Base-by-base conservation (phyloP, 208 protist species). In the Acanthamoeba culbertsoni region DNA sequence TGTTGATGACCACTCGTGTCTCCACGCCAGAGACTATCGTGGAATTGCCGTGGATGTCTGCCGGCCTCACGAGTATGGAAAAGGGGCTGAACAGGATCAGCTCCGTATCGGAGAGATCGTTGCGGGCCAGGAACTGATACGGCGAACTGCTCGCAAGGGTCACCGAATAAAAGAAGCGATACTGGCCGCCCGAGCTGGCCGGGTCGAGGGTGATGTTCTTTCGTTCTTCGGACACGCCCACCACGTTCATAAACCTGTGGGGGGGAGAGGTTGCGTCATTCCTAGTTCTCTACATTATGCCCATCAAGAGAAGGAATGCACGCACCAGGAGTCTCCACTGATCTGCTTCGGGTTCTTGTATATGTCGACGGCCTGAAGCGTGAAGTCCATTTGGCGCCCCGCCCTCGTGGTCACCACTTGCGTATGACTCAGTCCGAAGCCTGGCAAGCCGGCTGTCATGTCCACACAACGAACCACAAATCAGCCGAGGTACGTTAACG, bases 331-430 rank as follows among this genome's bases (percentile, higher is more conserved):
- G 35, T 77, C 65, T 14, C 65, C 65, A 43, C 31, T 18, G 18
- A 77, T n/a, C 14, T 31, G 65, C 65, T 77, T 77, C n/a, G 65
- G 43, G 28, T 88, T 88, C 37, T 88, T 88, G 77, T 88, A 88
- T 12, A 88, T 88, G 57, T 88, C 77, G 16, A 88, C 46, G 14
- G 77, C 77, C 37, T 88, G 77, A 33, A 88, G 14, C 31, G 20
- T 46, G 16, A 88, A 88, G 43, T 88, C 20, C 57, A 20, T 46
- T 14, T 59, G 20, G 12, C 20, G 20, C 20, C 77, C 77, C 14
- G 77, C 77, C 28, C 31, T 14, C 14, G 51, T 59, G 14, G 16
- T 14, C 51, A 59, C 51, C 51, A 23, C 23, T 59, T 59, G 51
- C 16, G 23, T 59, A 23, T 59, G 51, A 59, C 51, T 59, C 51